These are phyloP conservation scores for Blastobotrys parvus DNA, from an alignment of 805 yeast species.

Conservation along the genomic window DNA sequence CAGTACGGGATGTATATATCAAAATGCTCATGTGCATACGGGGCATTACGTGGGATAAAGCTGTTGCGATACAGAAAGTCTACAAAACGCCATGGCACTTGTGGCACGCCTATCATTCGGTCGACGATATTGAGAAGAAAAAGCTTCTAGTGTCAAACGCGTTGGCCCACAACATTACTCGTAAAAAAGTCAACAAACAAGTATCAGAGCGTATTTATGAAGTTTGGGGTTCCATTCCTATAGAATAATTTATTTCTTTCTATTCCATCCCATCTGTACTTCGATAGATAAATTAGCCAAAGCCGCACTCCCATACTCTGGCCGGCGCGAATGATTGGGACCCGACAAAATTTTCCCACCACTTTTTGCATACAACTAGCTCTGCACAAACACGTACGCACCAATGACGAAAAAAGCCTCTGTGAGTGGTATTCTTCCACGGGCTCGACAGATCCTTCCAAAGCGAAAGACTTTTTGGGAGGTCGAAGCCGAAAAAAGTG, in stretches of 20 bases:
- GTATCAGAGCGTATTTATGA: constrained; percentile 46
- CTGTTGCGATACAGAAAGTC: constrained; percentile 59
- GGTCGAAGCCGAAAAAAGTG: constrained; percentile 33
- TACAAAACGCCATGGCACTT: constrained; percentile 64
- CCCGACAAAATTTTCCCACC: too few relatives aligned
- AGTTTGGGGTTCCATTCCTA: constrained; percentile 42
- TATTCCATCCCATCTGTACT: too few relatives aligned
- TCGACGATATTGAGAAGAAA: constrained; percentile 27
- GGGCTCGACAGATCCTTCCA: constrained; percentile 62
- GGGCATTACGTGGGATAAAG: constrained; percentile 83
- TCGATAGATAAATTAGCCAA: background rate
- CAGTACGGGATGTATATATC: constrained; percentile 68
- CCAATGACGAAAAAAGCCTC: background rate
- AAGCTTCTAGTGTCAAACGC: constrained; percentile 25
- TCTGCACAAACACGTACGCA: too few relatives aligned
- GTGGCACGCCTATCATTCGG: constrained; percentile 36
- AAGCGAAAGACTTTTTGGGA: constrained; percentile 35
- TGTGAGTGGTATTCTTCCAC: constrained; percentile 75
- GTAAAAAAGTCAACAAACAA: constrained; percentile 43
- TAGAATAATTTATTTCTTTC: too few relatives aligned
- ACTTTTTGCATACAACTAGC: too few relatives aligned
- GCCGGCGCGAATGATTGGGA: too few relatives aligned
- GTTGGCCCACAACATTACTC: constrained; percentile 39
- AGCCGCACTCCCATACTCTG: too few relatives aligned
- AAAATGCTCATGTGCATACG: constrained; percentile 68